phyloP scores from a whole-genome alignment of 768 basidiomycete genomes.

The Exsudoporus frostii region DNA sequence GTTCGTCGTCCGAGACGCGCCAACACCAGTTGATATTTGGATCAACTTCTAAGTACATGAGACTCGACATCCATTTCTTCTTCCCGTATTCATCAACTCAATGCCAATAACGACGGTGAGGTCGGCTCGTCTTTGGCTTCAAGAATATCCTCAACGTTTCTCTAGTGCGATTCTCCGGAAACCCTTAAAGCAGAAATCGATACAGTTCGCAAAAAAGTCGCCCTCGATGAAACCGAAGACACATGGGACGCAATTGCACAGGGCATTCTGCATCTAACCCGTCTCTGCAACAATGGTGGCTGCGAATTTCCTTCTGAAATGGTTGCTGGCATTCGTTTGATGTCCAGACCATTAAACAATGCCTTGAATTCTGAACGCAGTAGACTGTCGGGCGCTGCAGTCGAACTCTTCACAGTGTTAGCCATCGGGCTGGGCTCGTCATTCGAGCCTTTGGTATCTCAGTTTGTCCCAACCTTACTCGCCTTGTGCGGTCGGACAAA shows the following conservation, averaged over 20 bases:
- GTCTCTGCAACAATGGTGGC: slow-evolving; percentile 50
- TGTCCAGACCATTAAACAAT: slow-evolving; percentile 51
- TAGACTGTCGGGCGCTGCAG: slow-evolving; percentile 61
- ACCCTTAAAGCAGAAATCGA: slow-evolving; percentile 41
- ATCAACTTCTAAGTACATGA: slow-evolving; percentile 14
- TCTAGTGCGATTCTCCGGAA: slow-evolving; percentile 33
- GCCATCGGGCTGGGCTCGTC: slow-evolving; percentile 53
- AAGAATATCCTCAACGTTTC: neutral
- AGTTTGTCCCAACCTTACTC: slow-evolving; percentile 68
- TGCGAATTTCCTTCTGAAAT: slow-evolving; percentile 52
- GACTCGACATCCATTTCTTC: slow-evolving; percentile 2
- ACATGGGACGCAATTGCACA: slow-evolving; percentile 70
- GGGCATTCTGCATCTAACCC: slow-evolving; percentile 44
- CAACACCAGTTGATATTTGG: slow-evolving; percentile 8
- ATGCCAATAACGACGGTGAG: slow-evolving; percentile 33
- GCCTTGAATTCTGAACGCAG: slow-evolving; percentile 74
- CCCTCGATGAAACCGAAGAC: slow-evolving; percentile 68
- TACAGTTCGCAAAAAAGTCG: slow-evolving; percentile 38
- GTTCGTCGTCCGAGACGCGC: slow-evolving; percentile 24
- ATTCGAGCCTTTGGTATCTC: slow-evolving; percentile 66
- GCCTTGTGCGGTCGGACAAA: slow-evolving; percentile 68
- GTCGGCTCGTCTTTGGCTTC: rapidly evolving
- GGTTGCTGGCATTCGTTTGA: slow-evolving; percentile 45
- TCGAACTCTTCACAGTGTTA: slow-evolving; percentile 57
- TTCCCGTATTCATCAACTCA: neutral